Percentiles rank a stretch among this genome's conserved stretches.
Evolutionary conservation across 2,329 filamentous ascomycete genomes (phyloP).

Genomic region (Bisporella sp.): DNA sequence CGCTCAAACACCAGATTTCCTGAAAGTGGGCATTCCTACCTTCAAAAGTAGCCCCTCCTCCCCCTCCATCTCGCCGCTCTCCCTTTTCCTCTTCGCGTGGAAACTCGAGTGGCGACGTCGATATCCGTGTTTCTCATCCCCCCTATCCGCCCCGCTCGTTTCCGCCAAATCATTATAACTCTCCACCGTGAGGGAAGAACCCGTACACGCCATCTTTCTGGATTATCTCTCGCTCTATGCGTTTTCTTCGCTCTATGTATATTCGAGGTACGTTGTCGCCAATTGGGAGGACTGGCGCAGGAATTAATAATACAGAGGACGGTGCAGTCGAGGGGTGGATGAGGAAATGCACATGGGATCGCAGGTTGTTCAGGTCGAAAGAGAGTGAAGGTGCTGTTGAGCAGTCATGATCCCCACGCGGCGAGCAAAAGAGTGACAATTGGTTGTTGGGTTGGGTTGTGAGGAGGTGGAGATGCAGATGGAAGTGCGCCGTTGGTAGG

Average conservation of each 20-base stretch:
- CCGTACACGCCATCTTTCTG: constrained; percentile 23
- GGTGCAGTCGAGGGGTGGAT: too few relatives aligned
- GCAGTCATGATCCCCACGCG: too few relatives aligned
- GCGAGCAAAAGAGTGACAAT: too few relatives aligned
- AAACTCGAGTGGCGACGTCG: constrained; percentile 48
- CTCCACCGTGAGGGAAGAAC: constrained; percentile 27
- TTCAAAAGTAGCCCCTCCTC: constrained; percentile 56
- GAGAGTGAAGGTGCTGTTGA: too few relatives aligned
- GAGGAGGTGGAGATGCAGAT: not conserved
- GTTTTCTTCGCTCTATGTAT: too few relatives aligned
- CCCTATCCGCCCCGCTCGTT: constrained; percentile 15
- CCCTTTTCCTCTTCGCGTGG: constrained; percentile 46
- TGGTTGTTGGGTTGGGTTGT: not conserved
- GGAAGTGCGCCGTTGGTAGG: not conserved
- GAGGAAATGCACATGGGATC: too few relatives aligned
- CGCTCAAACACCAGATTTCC: too few relatives aligned
- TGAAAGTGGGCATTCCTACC: constrained; percentile 27
- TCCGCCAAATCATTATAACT: constrained; percentile 19
- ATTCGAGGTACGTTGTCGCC: too few relatives aligned
- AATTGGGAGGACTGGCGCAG: too few relatives aligned
- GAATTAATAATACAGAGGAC: too few relatives aligned
- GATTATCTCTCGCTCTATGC: not conserved
- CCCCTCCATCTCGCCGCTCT: constrained; percentile 49
- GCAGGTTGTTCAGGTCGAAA: too few relatives aligned
- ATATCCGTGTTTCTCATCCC: constrained; percentile 15